Base-by-base conservation (phyloP, 441 rosid genomes). In the Geranium incanum region DNA sequence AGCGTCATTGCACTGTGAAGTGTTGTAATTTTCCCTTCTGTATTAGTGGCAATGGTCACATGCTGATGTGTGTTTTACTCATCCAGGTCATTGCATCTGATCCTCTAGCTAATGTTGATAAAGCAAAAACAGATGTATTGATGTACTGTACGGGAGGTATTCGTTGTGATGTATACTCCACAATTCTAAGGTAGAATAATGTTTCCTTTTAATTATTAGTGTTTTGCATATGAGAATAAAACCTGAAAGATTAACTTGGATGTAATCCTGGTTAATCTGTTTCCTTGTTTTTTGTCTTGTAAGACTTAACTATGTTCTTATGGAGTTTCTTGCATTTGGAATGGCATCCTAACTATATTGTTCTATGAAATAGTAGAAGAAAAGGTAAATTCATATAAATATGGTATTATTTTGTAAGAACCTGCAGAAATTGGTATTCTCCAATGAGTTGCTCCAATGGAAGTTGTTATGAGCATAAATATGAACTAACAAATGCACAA, bases 131-230 rank as follows among this genome's bases (percentile, higher is more conserved):
- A 67, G 82, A 89, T 74, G 75, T 93, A 68, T 77, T 91, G 71
- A 93, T 93, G 97, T 93, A 93, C 68, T 91, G 98, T 72, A 93
- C 98, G 0, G 97, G 98, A 12, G 98, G 97, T 68, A 91, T 91
- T 57, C 97, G 94, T n/a, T 91, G 98, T 39, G 97, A 93, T 75
- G 94, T 93, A 72, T 93, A 88, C 79, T 93, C 97, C 72, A 83
- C 93, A 55, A 84, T 93, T 70, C 81, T 93, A 67, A 91, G 97
- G 98, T 90, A 82, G 59, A 71, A 59, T 43, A 9, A 48, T 72
- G 6, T 52, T 74, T 74, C 64, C 67, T n/a, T 7, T 69, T 18
- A 33, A 5, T 15, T 59, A 4, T 72, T 55, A 12, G 75, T 1
- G 38, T 70, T 67, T 73, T 37, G 12, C 1, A 33, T 67, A 28